Percentiles rank a stretch among this genome's conserved stretches.
Evolutionary conservation across 768 basidiomycete species (phyloP).

Genomic region (Lentinula detonsa): DNA sequence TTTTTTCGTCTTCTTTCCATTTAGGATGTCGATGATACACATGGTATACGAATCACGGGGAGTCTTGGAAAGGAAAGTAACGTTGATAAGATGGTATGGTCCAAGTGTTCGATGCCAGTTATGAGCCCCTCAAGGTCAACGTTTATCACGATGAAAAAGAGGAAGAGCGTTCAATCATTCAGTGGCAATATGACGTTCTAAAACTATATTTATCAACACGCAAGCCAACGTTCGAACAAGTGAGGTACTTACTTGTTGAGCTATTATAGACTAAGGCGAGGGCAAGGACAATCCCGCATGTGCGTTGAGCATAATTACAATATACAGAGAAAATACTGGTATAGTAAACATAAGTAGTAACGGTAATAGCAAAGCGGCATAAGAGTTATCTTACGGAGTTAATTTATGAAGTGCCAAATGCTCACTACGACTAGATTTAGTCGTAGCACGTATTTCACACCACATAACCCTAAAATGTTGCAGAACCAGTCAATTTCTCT

Average conservation of each 20-base stretch:
- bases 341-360: no score
- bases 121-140: neutral
- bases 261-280: no score
- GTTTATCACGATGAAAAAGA: neutral
- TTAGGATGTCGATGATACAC: neutral
- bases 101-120: no score
- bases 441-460: neutral
- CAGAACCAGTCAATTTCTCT: neutral
- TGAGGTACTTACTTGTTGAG: neutral
- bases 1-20: neutral
- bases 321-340: neutral
- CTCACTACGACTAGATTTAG: neutral
- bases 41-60: neutral
- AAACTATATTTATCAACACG: neutral
- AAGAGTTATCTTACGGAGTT: no score
- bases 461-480: conserved; percentile 2
- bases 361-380: no score
- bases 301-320: neutral
- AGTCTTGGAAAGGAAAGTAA: neutral
- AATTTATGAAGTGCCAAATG: neutral
- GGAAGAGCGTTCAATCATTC: neutral
- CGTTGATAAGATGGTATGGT: no score
- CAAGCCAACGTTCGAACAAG: neutral
- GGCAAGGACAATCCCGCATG: neutral
- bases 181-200: neutral